Evolutionary conservation across 495 filamentous ascomycete species (phyloP).

Genomic region (Podospora comata): DNA sequence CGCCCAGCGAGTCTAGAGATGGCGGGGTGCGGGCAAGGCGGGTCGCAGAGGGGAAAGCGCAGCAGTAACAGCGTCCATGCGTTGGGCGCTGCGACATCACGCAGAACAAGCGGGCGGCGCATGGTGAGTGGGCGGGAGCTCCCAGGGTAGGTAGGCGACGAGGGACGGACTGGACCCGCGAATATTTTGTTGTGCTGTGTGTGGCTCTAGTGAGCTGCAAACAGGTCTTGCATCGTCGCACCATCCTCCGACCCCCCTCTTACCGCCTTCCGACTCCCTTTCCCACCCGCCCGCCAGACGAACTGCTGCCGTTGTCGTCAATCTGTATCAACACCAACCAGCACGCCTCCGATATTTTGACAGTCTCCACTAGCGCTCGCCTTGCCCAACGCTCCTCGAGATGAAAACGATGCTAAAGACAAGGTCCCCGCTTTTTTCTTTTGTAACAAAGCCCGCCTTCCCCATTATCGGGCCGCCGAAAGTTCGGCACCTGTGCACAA

Average conservation of each 20-base stretch:
- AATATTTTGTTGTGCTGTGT: slow-evolving; percentile 25
- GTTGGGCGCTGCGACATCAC: slow-evolving; percentile 29
- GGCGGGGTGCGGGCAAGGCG: slow-evolving; percentile 32
- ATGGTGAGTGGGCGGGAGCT: slow-evolving; percentile 14
- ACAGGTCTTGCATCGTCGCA: slow-evolving; percentile 23
- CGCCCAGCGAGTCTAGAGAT: slow-evolving; percentile 21
- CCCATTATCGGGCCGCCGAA: slow-evolving; percentile 24
- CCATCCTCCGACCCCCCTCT: slow-evolving; percentile 18
- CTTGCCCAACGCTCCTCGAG: slow-evolving; percentile 13
- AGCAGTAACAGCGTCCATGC: slow-evolving; percentile 21
- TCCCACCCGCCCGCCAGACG: slow-evolving; percentile 10
- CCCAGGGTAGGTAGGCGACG: background rate
- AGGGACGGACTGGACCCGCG: slow-evolving; percentile 13
- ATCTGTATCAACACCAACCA: slow-evolving; percentile 19
- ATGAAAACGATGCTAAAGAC: slow-evolving; percentile 49
- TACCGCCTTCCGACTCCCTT: slow-evolving; percentile 24
- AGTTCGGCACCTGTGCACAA: slow-evolving; percentile 34
- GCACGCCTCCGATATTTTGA: background rate
- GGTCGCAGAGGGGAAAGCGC: slow-evolving; percentile 23
- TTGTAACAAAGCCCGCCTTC: slow-evolving; percentile 15
- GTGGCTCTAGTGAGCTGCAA: slow-evolving; percentile 34
- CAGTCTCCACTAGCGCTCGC: slow-evolving; percentile 17
- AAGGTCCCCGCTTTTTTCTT: slow-evolving; percentile 47
- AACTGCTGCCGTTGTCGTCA: slow-evolving; percentile 10
- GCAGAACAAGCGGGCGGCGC: slow-evolving; percentile 15